Percentiles rank a stretch among this genome's conserved stretches.
Conservation (phyloP, 2,329 filamentous ascomycete genomes). For the Aspergillus chevalieri region DNA sequence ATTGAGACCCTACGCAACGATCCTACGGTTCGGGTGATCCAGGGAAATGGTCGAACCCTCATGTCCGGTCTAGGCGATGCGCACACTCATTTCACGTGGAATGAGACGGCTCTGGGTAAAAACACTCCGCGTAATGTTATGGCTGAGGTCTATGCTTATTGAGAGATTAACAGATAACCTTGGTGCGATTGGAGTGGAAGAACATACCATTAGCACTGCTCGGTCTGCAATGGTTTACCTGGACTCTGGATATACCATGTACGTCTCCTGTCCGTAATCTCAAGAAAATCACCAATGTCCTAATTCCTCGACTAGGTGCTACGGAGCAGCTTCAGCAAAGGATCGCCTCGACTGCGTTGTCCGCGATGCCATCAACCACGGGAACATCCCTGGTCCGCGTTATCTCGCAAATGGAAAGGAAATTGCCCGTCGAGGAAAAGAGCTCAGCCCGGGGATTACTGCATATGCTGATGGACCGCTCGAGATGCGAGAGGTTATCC, state of each 20-base stretch:
- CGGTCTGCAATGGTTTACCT: conserved; percentile 40
- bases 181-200: conserved; percentile 41
- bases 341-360: conserved; percentile 44
- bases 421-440: conserved; percentile 42
- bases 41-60: conserved; percentile 40
- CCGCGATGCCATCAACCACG: conserved; percentile 45
- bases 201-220: conserved; percentile 44
- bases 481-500: conserved; percentile 37
- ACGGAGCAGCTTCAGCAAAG: conserved; percentile 44
- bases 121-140: not conserved
- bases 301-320: conserved; percentile 25
- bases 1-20: conserved; percentile 22
- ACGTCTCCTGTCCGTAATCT: no score
- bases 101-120: conserved; percentile 34
- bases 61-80: conserved; percentile 48
- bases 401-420: conserved; percentile 47
- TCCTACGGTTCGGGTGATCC: conserved; percentile 30
- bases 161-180: conserved; percentile 20
- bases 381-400: conserved; percentile 43
- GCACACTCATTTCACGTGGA: conserved; percentile 48
- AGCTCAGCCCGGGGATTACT: conserved; percentile 40
- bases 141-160: not conserved
- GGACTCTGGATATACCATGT: conserved; percentile 44
- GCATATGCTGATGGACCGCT: conserved; percentile 36
- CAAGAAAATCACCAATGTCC: not conserved